Base-by-base conservation (phyloP, 2,329 filamentous ascomycete species). In the Rutstroemia sp. region DNA sequence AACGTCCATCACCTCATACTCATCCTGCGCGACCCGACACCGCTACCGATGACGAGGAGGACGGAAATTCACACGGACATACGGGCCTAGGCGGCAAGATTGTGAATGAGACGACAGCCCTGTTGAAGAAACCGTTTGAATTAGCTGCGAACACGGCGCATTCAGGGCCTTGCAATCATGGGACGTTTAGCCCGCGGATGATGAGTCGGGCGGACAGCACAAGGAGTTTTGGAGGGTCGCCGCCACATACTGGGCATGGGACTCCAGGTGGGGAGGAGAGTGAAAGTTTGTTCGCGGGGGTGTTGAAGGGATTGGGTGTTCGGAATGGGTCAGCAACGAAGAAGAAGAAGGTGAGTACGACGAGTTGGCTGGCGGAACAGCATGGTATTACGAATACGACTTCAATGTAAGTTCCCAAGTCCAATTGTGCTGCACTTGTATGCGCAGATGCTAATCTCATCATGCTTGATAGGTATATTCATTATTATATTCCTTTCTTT, bases 401-500 rank as follows among this genome's bases (percentile, higher is more conserved):
- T 57, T 76, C 82, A 60, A 92, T 95, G 90, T 91, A 75, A 63
- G 82, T 72, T 52, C 17, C 21, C 21, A 10, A 16, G n/a, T 21
- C 4, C 7, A 12, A 19, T 19, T 50, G 9, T 12, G 38, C 6
- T 17, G 27, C 19, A 52, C 27, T 5, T 57, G 5, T 16, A 10
- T 44, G 16, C 14, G 34, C 39, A 27, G 42, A 14, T 52, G 54
- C 36, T 47, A 54, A 51, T 19, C 14, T 48, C 49, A 4, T 39
- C 1, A n/a, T 44, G 38, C 30, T 27, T 47, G 17, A 44, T 58
- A 91, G 87, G 82, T 96, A 97, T 69, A 73, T 96, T 59, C 84
- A 87, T 4, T 97, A 99, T 75, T 99, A 99, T 69, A 77, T 99
- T 47, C 94, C 94, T 0, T 89, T 92, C 60, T 75, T 96, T 62